phyloP scores from a whole-genome alignment of 352 stramenopile genomes.

The Phytophthora vignae region DNA sequence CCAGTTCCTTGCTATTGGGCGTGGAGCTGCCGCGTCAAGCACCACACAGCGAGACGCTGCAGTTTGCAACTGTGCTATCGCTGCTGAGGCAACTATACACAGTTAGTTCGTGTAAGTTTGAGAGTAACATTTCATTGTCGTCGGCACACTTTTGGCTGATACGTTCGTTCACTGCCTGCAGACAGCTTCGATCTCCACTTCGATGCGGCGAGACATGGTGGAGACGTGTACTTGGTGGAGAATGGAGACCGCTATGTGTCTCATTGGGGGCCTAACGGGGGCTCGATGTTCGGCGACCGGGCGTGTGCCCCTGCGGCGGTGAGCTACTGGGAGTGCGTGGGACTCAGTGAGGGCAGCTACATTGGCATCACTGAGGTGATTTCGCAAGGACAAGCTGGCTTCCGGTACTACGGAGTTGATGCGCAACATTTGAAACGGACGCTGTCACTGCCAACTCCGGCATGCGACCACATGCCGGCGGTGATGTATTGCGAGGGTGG shows the following conservation, averaged over 20 bases:
- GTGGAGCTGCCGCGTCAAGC: constrained; percentile 36
- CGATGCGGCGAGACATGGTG: constrained; percentile 43
- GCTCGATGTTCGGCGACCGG: constrained; percentile 64
- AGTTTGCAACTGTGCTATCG: constrained; percentile 47
- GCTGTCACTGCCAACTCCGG: constrained; percentile 56
- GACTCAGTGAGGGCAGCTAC: constrained; percentile 71
- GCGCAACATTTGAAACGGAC: constrained; percentile 53
- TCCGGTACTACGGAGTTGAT: constrained; percentile 49
- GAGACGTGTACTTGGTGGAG: constrained; percentile 56
- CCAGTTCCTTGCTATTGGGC: constrained; percentile 27
- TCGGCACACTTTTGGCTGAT: constrained; percentile 4
- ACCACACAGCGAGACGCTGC: constrained; percentile 35
- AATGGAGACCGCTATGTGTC: constrained; percentile 45
- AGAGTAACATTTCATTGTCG: neutral
- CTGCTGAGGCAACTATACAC: constrained; percentile 61
- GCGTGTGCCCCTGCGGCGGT: constrained; percentile 43
- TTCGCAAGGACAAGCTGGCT: constrained; percentile 40
- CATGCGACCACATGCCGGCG: constrained; percentile 74
- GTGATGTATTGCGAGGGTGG: constrained; percentile 79
- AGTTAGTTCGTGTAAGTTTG: constrained; percentile 56
- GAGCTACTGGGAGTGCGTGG: constrained; percentile 78
- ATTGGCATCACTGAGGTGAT: constrained; percentile 57
- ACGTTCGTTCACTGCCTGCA: constrained; percentile 13
- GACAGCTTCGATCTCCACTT: constrained; percentile 64
- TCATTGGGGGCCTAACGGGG: constrained; percentile 51